phyloP scores from a whole-genome alignment of 1,284 basidiomycete genomes.

The Wallemia ichthyophaga region DNA sequence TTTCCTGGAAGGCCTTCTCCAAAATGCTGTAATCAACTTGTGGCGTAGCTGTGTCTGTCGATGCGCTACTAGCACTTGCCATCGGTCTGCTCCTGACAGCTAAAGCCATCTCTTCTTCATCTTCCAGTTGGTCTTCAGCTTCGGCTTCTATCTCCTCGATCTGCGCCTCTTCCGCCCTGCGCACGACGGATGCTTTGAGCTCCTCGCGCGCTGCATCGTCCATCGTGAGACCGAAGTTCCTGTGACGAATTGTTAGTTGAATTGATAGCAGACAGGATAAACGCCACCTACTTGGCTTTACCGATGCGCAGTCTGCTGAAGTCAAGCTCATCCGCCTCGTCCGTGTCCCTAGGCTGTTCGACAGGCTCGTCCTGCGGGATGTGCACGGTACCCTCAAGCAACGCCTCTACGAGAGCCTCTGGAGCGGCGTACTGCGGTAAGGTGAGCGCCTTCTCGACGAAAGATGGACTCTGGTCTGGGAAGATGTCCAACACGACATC shows the following conservation, averaged over 20 bases:
- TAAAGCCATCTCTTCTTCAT: not conserved
- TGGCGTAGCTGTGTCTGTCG: too few relatives aligned
- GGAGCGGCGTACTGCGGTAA: not conserved
- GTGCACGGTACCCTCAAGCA: not conserved
- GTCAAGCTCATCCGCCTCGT: not conserved
- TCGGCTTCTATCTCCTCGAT: not conserved
- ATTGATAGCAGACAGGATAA: not conserved
- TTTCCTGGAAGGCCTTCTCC: not conserved
- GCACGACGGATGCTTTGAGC: not conserved
- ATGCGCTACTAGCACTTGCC: not conserved
- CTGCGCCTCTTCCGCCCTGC: not conserved
- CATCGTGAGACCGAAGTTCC: not conserved
- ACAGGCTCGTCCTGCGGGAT: not conserved
- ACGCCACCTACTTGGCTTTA: not conserved
- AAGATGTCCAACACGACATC: not conserved
- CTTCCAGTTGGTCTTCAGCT: not conserved
- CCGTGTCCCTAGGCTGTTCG: not conserved
- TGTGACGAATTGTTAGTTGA: not conserved
- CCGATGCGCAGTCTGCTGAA: not conserved
- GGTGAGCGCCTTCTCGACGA: not conserved
- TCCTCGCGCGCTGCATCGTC: not conserved
- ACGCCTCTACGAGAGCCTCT: not conserved
- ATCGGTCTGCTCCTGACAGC: not conserved
- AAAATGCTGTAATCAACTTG: not conserved
- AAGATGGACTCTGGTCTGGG: not conserved